A percentile compares a stretch with the other conserved stretches of the same genome.
Conservation (phyloP, 345 rosid species). For the Litchi chinensis region DNA sequence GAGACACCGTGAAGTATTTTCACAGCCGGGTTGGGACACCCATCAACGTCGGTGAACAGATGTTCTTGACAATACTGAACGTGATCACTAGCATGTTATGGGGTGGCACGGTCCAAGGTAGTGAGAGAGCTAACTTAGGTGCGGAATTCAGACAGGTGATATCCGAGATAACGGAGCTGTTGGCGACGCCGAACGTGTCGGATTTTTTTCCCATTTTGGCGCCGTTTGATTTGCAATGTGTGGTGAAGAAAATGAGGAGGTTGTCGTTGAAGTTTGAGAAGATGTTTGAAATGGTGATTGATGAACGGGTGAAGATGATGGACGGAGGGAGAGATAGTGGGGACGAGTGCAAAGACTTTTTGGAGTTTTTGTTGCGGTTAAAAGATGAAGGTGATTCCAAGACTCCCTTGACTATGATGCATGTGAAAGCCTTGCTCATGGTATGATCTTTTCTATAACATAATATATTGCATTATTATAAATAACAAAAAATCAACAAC, state of each 20-base stretch:
- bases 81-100: conserved; percentile 45
- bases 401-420: conserved; percentile 30
- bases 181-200: conserved; percentile 50
- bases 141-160: conserved; percentile 33
- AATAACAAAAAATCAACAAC: no score
- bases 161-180: conserved; percentile 32
- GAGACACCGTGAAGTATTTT: conserved; percentile 33
- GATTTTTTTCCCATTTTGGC: conserved; percentile 62
- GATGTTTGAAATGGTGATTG: conserved; percentile 46
- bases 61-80: conserved; percentile 38
- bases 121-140: conserved; percentile 37
- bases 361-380: conserved; percentile 50
- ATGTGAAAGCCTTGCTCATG: not conserved
- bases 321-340: conserved; percentile 7
- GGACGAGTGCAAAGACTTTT: conserved; percentile 28
- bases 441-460: not conserved
- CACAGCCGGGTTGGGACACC: conserved; percentile 23
- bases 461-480: no score
- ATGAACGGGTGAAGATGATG: conserved; percentile 24
- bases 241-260: conserved; percentile 33
- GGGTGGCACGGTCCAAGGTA: conserved; percentile 33
- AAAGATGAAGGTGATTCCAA: conserved; percentile 39
- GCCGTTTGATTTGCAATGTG: conserved; percentile 60
- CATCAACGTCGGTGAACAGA: conserved; percentile 43
- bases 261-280: conserved; percentile 34